phyloP scores from a whole-genome alignment of 352 stramenopile species.

The Phytopythium kandeliae region DNA sequence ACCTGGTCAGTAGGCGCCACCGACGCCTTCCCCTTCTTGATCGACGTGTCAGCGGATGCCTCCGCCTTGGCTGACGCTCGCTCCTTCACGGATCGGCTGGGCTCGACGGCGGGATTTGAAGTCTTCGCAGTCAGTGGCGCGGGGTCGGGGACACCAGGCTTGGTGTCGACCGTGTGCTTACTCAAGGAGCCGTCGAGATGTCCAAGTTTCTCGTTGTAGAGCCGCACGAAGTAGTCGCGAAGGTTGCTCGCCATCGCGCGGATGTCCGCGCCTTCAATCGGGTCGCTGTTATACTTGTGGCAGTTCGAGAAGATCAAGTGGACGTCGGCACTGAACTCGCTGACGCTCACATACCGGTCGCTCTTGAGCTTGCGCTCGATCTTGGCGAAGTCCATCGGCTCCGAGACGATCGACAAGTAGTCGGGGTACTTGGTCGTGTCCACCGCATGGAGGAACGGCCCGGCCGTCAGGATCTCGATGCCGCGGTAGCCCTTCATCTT shows the following conservation, averaged over 20 bases:
- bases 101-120: slow-evolving; percentile 10
- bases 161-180: slow-evolving; percentile 9
- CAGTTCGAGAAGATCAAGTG: slow-evolving; percentile 88
- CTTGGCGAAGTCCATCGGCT: slow-evolving; percentile 86
- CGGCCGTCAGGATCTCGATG: slow-evolving; percentile 76
- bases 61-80: slow-evolving; percentile 2
- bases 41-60: slow-evolving; percentile 3
- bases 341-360: slow-evolving; percentile 67
- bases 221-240: slow-evolving; percentile 69
- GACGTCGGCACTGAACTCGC: slow-evolving; percentile 81
- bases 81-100: slow-evolving; percentile 9
- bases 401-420: slow-evolving; percentile 70
- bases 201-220: slow-evolving; percentile 67
- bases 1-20: neutral
- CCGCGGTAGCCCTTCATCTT: slow-evolving; percentile 83
- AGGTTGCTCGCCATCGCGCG: slow-evolving; percentile 81
- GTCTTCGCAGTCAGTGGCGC: slow-evolving; percentile 8
- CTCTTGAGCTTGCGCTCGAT: slow-evolving; percentile 86
- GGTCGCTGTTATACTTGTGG: slow-evolving; percentile 88
- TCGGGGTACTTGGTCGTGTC: slow-evolving; percentile 85
- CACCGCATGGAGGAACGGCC: slow-evolving; percentile 77
- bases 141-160: slow-evolving; percentile 2
- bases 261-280: slow-evolving; percentile 80
- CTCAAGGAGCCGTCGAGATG: slow-evolving; percentile 25
- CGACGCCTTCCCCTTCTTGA: neutral